These are phyloP conservation scores for Sanguinoderma infundibulare DNA, from an alignment of 1,284 basidiomycete genomes.

Conservation along the genomic window DNA sequence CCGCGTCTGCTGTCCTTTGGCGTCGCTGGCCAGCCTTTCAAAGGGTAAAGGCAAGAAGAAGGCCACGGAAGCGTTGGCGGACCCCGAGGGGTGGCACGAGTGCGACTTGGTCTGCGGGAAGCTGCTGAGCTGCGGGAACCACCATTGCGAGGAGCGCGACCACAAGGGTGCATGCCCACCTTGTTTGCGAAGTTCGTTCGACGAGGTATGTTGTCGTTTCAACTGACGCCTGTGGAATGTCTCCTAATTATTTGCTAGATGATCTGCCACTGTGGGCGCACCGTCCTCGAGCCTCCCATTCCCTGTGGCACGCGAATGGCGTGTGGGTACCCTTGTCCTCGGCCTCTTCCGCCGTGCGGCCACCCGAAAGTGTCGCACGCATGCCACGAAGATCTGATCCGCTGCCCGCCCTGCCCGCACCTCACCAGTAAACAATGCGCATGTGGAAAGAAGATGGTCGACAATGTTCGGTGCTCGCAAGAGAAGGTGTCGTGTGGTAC, in stretches of 20 bases:
- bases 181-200: constrained; percentile 87
- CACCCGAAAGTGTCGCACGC: constrained; percentile 78
- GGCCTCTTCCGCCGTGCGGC: constrained; percentile 76
- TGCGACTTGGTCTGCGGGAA: constrained; percentile 83
- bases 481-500: constrained; percentile 85
- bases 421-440: constrained; percentile 81
- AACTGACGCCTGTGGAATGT: constrained; percentile 1
- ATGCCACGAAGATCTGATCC: constrained; percentile 71
- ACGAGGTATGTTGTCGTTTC: constrained; percentile 62
- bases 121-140: constrained; percentile 73
- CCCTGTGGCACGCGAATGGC: constrained; percentile 79
- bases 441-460: constrained; percentile 83
- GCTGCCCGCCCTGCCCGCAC: constrained; percentile 86
- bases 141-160: constrained; percentile 77
- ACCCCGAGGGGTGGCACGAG: constrained; percentile 71
- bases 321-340: constrained; percentile 81
- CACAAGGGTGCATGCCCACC: constrained; percentile 82
- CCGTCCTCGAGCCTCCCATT: constrained; percentile 71
- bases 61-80: constrained; percentile 44
- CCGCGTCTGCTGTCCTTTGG: constrained; percentile 85
- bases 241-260: constrained; percentile 46
- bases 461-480: constrained; percentile 78
- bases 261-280: constrained; percentile 80
- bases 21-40: constrained; percentile 48
- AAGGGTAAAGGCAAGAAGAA: constrained; percentile 71